Conservation (phyloP, 495 filamentous ascomycete genomes). For the Staphylotrichum longicolle region DNA sequence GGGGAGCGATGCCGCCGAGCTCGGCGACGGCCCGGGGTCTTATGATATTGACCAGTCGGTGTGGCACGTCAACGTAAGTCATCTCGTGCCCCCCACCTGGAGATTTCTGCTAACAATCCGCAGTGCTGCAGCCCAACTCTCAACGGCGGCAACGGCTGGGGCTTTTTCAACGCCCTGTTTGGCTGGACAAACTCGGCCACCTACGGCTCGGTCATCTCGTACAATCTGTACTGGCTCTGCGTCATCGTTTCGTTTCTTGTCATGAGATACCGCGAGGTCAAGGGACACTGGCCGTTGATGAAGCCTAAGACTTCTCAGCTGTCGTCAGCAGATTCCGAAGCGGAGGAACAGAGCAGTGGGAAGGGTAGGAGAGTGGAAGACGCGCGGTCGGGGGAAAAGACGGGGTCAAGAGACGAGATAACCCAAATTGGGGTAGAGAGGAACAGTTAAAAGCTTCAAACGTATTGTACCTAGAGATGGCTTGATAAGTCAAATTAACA, state of each 20-base stretch:
- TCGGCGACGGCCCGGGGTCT: slow-evolving; percentile 75
- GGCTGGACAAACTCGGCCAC: slow-evolving; percentile 92
- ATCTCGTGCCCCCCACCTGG: neutral
- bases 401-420: neutral
- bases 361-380: neutral
- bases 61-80: slow-evolving; percentile 83
- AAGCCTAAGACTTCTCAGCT: slow-evolving; percentile 18
- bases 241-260: slow-evolving; percentile 59
- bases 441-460: too few relatives aligned
- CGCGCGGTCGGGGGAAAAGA: neutral
- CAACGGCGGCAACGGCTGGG: slow-evolving; percentile 80
- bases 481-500: too few relatives aligned
- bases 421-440: neutral
- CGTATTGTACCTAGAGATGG: too few relatives aligned
- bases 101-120: slow-evolving; percentile 1
- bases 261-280: slow-evolving; percentile 67
- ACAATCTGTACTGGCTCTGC: slow-evolving; percentile 83
- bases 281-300: slow-evolving; percentile 63
- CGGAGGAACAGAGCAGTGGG: neutral
- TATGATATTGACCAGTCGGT: slow-evolving; percentile 83
- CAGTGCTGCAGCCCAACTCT: slow-evolving; percentile 73
- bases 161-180: slow-evolving; percentile 78
- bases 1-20: slow-evolving; percentile 72
- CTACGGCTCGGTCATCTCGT: slow-evolving; percentile 77
- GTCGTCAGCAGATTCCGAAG: neutral